Evolutionary conservation across 257 asterid species (phyloP).

Genomic region (Linaria vulgaris): DNA sequence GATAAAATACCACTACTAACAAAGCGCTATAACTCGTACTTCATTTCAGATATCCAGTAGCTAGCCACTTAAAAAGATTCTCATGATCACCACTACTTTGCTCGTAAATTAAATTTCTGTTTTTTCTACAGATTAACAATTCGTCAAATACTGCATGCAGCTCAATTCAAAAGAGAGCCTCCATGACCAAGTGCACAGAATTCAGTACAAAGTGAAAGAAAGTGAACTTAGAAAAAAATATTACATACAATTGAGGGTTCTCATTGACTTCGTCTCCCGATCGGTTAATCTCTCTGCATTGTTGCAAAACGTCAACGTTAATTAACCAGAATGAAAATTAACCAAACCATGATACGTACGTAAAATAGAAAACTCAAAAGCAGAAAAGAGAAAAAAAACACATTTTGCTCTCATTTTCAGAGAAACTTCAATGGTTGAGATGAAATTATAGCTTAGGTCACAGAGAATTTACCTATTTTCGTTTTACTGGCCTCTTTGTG

Average conservation of each 20-base stretch:
- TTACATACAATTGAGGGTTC: constrained; percentile 62
- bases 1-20: constrained; percentile 14
- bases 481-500: no score
- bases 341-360: no score
- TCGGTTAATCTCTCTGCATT: constrained; percentile 74
- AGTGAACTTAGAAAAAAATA: background rate
- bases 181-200: background rate
- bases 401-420: constrained; percentile 1
- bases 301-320: constrained; percentile 31
- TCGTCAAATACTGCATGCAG: constrained; percentile 16
- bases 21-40: no score
- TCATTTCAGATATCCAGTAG: no score
- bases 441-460: no score
- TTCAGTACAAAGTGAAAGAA: constrained; percentile 13
- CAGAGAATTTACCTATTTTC: no score
- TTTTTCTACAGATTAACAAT: constrained; percentile 1
- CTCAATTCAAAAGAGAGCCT: constrained; percentile 2
- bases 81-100: no score
- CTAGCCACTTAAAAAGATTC: no score
- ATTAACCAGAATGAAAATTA: constrained; percentile 22
- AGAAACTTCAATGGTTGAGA: no score
- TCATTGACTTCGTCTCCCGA: constrained; percentile 59
- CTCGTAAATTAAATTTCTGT: no score
- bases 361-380: background rate
- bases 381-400: no score